Percentiles rank a stretch among this genome's conserved stretches.
Conservation (phyloP, 306 rosid species). For the Pachyrhizus erosus region DNA sequence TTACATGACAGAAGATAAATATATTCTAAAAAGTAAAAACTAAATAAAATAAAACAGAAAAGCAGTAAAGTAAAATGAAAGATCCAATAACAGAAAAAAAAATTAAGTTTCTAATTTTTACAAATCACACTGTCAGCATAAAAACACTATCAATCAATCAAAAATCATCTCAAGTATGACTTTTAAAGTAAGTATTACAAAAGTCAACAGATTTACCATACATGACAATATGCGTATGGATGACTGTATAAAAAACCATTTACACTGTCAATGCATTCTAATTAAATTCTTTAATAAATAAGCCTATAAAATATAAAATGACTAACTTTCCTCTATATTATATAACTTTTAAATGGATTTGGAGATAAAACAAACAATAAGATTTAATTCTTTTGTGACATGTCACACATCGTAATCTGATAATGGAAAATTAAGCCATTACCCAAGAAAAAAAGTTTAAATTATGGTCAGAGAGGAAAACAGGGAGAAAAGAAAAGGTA, state of each 20-base stretch:
- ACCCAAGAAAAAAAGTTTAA: not conserved
- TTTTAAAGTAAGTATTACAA: not conserved
- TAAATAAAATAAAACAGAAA: conserved; percentile 11
- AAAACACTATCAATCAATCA: not conserved
- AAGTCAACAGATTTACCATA: not conserved
- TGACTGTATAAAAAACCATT: not conserved
- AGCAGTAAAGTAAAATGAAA: conserved; percentile 11
- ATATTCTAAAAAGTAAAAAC: conserved; percentile 27
- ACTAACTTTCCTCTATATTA: not conserved
- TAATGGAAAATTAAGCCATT: not conserved
- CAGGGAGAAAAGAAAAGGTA: not conserved
- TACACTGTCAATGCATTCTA: not conserved
- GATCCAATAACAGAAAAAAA: not conserved
- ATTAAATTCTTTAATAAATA: not conserved
- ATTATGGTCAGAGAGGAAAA: not conserved
- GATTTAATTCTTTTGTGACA: not conserved
- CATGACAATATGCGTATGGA: not conserved
- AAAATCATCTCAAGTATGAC: not conserved
- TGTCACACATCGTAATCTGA: not conserved
- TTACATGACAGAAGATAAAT: conserved; percentile 21
- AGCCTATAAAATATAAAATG: not conserved
- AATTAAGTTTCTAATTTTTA: not conserved
- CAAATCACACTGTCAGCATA: not conserved
- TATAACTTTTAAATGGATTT: not conserved
- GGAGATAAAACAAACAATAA: not conserved